Base-by-base conservation (phyloP, 164 flowering plant species). In the Santalum album region DNA sequence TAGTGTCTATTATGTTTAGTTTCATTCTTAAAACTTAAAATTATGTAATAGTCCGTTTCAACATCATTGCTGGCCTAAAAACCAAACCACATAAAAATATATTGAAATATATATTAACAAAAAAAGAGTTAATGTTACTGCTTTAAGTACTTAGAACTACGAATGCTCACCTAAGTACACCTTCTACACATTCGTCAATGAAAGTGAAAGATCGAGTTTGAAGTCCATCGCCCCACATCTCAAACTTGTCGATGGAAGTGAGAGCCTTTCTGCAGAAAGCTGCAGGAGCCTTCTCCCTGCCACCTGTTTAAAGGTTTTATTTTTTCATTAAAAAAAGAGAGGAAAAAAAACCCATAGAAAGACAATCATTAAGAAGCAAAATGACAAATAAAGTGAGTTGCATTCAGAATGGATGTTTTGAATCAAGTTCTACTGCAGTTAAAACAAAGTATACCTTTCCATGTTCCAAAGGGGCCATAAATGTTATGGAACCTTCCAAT, bases 221-320 rank as follows among this genome's bases (percentile, higher is more conserved):
- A 53, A 79, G 72, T 12, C 98, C 98, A 77, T 91, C 98, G 29
- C 98, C 98, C 98, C 98, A 91, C 98, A 91, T 91, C 79, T 92
- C 99, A 72, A 92, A 92, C 72, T 73, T 87, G 51, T 92, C 96
- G 19, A 67, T 67, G 17, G 99, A 72, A 56, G 99, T 92, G 24
- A 78, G 51, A 20, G 91, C 84, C 80, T 92, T 92, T 57, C 99
- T 75, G 54, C 99, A 89, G 56, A 92, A 92, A 19, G 99, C 99
- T 65, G 99, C 99, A 36, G 99, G 99, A 44, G 96, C 99, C 73
- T 92, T 89, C 74, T 92, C 99, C 70, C 99, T 75, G 12, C 98
- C 98, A 74, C 96, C 98, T 90, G 53, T 3, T 6, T n/a, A n/a
- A n/a, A n/a, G n/a, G n/a, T n/a, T n/a, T n/a, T n/a, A n/a, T n/a